Percentiles rank a stretch among this genome's conserved stretches.
phyloP scores from a whole-genome alignment of 352 stramenopile species.

The Pythium periplocum region DNA sequence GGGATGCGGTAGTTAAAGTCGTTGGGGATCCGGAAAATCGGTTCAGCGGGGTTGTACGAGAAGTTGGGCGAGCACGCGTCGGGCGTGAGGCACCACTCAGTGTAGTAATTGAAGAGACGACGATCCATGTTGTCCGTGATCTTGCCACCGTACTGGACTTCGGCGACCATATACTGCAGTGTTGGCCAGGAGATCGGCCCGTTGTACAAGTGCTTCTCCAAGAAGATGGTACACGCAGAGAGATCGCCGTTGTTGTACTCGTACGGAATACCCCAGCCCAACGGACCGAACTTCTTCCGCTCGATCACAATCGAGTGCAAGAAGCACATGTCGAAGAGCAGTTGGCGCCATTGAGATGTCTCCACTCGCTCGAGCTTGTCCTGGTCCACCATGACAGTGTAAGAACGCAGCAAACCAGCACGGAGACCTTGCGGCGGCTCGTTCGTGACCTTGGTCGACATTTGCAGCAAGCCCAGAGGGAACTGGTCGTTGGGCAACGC shows the following conservation, averaged over 20 bases:
- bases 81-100: constrained; percentile 94
- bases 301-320: constrained; percentile 98
- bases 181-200: constrained; percentile 97
- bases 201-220: constrained; percentile 99
- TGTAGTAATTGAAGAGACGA: constrained; percentile 97
- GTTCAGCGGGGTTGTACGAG: constrained; percentile 92
- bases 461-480: constrained; percentile 96
- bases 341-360: constrained; percentile 94
- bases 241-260: constrained; percentile 99
- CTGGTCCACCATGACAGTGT: constrained; percentile 99
- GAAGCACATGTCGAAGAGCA: constrained; percentile 98
- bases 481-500: constrained; percentile 95
- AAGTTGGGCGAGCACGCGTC: constrained; percentile 83
- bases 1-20: constrained; percentile 97
- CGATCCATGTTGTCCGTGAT: constrained; percentile 99
- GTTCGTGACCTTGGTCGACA: constrained; percentile 99
- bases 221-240: constrained; percentile 96
- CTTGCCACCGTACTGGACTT: constrained; percentile 98
- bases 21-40: constrained; percentile 95
- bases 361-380: constrained; percentile 97
- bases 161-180: constrained; percentile 98
- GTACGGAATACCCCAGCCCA: constrained; percentile 98
- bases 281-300: constrained; percentile 97
- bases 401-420: constrained; percentile 93
- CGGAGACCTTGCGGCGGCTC: constrained; percentile 95